These are phyloP conservation scores for Penicillium digitatum DNA, from an alignment of 2,329 filamentous ascomycete species.

Conservation along the genomic window DNA sequence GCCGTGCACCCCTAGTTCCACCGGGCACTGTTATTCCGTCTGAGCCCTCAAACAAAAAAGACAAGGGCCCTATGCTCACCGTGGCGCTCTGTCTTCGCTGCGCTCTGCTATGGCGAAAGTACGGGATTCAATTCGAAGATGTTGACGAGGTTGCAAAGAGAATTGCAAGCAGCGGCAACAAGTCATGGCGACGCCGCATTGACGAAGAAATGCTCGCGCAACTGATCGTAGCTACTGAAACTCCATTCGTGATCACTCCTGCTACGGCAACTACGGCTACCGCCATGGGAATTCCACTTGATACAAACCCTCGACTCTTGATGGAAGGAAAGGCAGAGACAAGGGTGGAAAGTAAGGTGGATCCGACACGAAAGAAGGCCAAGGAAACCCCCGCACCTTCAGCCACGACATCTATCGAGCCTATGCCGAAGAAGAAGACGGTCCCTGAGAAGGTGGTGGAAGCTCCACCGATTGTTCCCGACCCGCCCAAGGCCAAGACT, in stretches of 20 bases:
- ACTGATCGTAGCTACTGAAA: conserved; percentile 45
- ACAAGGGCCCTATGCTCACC: conserved; percentile 70
- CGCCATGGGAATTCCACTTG: conserved; percentile 41
- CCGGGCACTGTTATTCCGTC: conserved; percentile 66
- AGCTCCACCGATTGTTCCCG: conserved; percentile 63
- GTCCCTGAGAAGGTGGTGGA: conserved; percentile 53
- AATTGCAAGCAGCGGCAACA: conserved; percentile 71
- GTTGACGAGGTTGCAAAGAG: conserved; percentile 88
- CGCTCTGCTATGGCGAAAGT: conserved; percentile 89
- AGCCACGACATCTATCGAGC: conserved; percentile 44
- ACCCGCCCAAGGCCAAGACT: conserved; percentile 71
- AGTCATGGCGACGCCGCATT: conserved; percentile 80
- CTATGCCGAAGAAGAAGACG: conserved; percentile 61
- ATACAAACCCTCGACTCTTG: conserved; percentile 31
- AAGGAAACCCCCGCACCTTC: conserved; percentile 50
- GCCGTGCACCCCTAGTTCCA: conserved; percentile 74
- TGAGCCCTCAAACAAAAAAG: conserved; percentile 62
- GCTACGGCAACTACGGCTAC: conserved; percentile 44
- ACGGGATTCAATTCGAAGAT: conserved; percentile 93
- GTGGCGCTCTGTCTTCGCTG: conserved; percentile 86
- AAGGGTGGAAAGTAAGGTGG: conserved; percentile 29
- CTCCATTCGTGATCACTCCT: conserved; percentile 42
- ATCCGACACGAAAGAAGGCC: conserved; percentile 59
- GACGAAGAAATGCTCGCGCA: conserved; percentile 73
- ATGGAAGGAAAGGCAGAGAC: conserved; percentile 39